Evolutionary conservation across 257 asterid genomes (phyloP), one percentile per base, ranked within the genome.

Genomic region (Schizonepeta tenuifolia): DNA sequence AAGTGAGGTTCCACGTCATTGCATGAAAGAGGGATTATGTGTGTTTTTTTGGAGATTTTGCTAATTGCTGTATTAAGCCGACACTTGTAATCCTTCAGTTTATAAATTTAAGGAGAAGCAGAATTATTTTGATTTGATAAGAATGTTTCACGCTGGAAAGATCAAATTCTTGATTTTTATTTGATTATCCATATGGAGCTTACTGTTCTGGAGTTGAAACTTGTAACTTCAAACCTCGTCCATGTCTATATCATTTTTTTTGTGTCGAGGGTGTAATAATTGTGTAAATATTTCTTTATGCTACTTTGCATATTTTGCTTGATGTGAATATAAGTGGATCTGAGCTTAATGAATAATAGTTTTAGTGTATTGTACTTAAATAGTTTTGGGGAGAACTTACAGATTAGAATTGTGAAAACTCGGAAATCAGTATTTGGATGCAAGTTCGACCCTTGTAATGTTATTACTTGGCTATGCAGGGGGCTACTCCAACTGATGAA

Each of bases 401-500:
- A 14, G 1, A 66, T 62, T 47, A 20, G 24, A 46, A 40, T 58
- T 44, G 31, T n/a, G 21, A 31, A 56, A 36, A 53, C 41, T 41
- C 36, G 14, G 13, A 28, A 65, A 65, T 10, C 61, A 13, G 46
- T 71, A 58, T 21, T 60, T 49, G 56, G 65, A 56, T 54, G 69
- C 20, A 26, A 14, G 60, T 38, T 57, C 43, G 18, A 22, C 15
- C 2, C 21, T 5, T 26, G 47, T 65, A 53, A 71, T 20, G 4
- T 35, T 58, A 12, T 22, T 49, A 43, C 12, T 67, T 78, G 72
- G 47, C 43, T 62, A 21, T 78, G 82, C 86, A 91, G 98, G 98
- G 97, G 62, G 86, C 97, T 43, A 50, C 89, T 69, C 83, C 84
- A 7, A 76, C 76, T 56, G 84, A 70, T 61, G 84, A 82, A 66